phyloP scores from a whole-genome alignment of 805 yeast species.

The Phaffomyces antillensis region DNA sequence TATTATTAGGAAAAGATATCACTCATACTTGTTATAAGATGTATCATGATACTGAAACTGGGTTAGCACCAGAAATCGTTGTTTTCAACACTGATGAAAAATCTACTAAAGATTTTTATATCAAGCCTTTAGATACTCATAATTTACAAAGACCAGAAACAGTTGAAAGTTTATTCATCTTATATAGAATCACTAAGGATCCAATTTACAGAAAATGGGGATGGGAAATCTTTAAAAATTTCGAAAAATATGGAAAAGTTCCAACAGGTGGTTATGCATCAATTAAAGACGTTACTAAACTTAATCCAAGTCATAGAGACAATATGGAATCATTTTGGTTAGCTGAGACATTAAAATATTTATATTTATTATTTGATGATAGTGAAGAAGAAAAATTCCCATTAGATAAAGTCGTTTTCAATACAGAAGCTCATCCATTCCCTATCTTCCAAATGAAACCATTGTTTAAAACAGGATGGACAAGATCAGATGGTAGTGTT shows the following conservation, averaged over 20 bases:
- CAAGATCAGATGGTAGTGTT: conserved; percentile 22
- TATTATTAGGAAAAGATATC: conserved; percentile 64
- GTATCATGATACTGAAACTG: conserved; percentile 69
- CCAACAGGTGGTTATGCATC: conserved; percentile 51
- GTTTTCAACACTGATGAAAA: conserved; percentile 60
- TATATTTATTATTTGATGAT: conserved; percentile 72
- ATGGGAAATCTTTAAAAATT: conserved; percentile 71
- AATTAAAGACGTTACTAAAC: conserved; percentile 54
- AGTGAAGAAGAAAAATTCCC: conserved; percentile 51
- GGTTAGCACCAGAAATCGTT: conserved; percentile 84
- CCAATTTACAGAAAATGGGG: conserved; percentile 85
- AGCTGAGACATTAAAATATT: conserved; percentile 85
- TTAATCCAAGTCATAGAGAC: conserved; percentile 50
- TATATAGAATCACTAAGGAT: conserved; percentile 76
- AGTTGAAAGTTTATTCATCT: conserved; percentile 76
- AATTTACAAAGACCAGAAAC: conserved; percentile 92
- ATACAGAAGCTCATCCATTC: conserved; percentile 91
- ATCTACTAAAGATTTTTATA: conserved; percentile 46
- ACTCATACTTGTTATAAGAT: conserved; percentile 77
- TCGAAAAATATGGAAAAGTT: conserved; percentile 51
- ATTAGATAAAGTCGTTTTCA: conserved; percentile 65
- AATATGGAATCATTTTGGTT: conserved; percentile 92
- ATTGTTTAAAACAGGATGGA: conserved; percentile 57
- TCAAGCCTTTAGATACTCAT: conserved; percentile 70
- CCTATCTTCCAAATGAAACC: conserved; percentile 57